Evolutionary conservation across 1,284 basidiomycete species (phyloP), one percentile per base, ranked within the genome.

Genomic region (Abortiporus biennis): DNA sequence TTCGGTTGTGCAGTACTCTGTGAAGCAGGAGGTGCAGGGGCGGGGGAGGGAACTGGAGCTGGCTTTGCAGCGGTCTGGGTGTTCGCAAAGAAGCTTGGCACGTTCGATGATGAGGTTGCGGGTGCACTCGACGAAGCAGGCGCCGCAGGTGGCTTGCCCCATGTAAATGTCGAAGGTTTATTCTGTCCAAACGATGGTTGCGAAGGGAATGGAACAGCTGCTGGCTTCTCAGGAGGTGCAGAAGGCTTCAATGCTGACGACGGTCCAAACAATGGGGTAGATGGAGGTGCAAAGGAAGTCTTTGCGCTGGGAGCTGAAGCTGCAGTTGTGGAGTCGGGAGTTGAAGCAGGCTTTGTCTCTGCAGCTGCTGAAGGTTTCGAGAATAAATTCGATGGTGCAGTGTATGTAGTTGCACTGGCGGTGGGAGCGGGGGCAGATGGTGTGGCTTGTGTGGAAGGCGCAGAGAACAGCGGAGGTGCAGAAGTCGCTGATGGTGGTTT

Each of bases 341-440:
- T 9, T 29, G 27, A 29, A 9, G 27, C 27, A 29, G 27, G 27
- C 27, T 29, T 29, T 32, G 30, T 24, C 16, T 21, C 23, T 15
- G 17, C 15, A 20, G 23, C 34, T 31, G 30, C 6, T 6, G 17
- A 24, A 32, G 13, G n/a, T 8, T 15, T 17, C 5, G 16, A 38
- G 19, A 45, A 45, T 13, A 42, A 2, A 24, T 38, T 44, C 17
- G 27, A 19, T 13, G 38, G 6, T 6, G 43, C 19, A 13, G 29
- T 32, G 17, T 40, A 3, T 9, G 44, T n/a, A n/a, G n/a, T n/a
- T n/a, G n/a, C n/a, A n/a, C n/a, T n/a, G n/a, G n/a, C n/a, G n/a
- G n/a, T 38, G 6, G 36, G 27, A 4, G 36, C 4, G 4, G 27
- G 3, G 19, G 21, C 20, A 32, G 27, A 23, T 6, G 40, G 19